phyloP scores from a whole-genome alignment of 345 rosid species.

The Anastatica hierochuntica region DNA sequence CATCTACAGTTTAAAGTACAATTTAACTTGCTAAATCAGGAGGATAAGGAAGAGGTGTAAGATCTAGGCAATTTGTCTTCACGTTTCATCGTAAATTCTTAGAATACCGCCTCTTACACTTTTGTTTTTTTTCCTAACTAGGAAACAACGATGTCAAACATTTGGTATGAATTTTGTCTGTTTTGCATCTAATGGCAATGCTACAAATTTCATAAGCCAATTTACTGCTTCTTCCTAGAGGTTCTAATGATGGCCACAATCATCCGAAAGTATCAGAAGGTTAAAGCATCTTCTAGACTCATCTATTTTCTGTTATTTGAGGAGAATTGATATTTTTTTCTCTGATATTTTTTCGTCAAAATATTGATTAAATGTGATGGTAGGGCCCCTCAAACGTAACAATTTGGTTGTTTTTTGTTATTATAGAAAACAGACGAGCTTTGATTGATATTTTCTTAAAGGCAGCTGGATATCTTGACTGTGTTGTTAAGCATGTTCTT shows the following conservation, averaged over 20 bases:
- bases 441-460: slow-evolving; percentile 84
- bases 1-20: slow-evolving; percentile 68
- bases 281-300: slow-evolving; percentile 23
- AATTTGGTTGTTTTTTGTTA: background rate
- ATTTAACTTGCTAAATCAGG: slow-evolving; percentile 90
- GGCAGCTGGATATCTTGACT: slow-evolving; percentile 96
- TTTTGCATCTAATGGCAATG: slow-evolving; percentile 96
- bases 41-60: slow-evolving; percentile 85
- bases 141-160: slow-evolving; percentile 84
- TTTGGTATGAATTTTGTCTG: slow-evolving; percentile 95
- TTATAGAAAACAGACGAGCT: slow-evolving; percentile 73
- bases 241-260: slow-evolving; percentile 57
- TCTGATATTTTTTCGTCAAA: background rate
- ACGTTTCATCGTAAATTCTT: background rate
- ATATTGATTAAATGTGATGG: background rate
- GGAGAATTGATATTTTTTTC: no score
- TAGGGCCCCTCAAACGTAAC: background rate
- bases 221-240: slow-evolving; percentile 83
- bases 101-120: background rate
- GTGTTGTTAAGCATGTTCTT: slow-evolving; percentile 80
- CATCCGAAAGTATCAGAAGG: slow-evolving; percentile 94
- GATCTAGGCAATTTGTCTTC: background rate
- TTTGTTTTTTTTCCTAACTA: slow-evolving; percentile 35
- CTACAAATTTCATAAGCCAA: slow-evolving; percentile 81
- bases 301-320: background rate